Evolutionary conservation across 2,329 filamentous ascomycete species (phyloP).

Genomic region (Epichloe amarillans): DNA sequence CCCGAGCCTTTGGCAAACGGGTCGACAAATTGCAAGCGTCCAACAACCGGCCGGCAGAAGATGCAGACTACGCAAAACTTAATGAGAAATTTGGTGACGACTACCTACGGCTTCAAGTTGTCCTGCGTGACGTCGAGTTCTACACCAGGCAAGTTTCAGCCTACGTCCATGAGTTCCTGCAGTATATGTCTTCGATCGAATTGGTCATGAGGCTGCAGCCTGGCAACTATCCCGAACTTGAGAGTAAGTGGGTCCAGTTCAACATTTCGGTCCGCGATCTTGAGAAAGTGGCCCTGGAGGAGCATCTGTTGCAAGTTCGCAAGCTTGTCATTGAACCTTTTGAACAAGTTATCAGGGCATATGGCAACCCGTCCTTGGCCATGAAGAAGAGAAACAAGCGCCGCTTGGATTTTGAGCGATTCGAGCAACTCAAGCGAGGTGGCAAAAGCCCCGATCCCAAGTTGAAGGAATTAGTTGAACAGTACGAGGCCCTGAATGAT

Average conservation of each 20-base stretch:
- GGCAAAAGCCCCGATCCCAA: conserved; percentile 84
- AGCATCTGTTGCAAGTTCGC: conserved; percentile 62
- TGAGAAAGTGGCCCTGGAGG: conserved; percentile 66
- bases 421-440: conserved; percentile 59
- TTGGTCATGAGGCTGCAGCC: conserved; percentile 61
- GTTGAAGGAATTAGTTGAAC: conserved; percentile 68
- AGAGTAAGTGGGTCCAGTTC: conserved; percentile 90
- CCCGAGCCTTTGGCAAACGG: conserved; percentile 79
- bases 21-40: conserved; percentile 70
- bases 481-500: conserved; percentile 84
- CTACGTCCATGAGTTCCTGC: conserved; percentile 71
- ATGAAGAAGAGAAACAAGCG: conserved; percentile 94
- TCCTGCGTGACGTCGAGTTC: conserved; percentile 84
- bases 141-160: conserved; percentile 71
- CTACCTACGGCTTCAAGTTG: conserved; percentile 82
- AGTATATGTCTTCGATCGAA: conserved; percentile 71
- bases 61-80: conserved; percentile 66
- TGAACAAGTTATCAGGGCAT: conserved; percentile 62
- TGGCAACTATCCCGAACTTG: conserved; percentile 67
- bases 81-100: conserved; percentile 85
- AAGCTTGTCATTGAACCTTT: conserved; percentile 79
- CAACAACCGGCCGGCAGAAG: conserved; percentile 50
- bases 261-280: conserved; percentile 79
- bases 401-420: conserved; percentile 78
- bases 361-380: conserved; percentile 71